Evolutionary conservation across 2,329 filamentous ascomycete genomes (phyloP).

Genomic region (Botrytis deweyae): DNA sequence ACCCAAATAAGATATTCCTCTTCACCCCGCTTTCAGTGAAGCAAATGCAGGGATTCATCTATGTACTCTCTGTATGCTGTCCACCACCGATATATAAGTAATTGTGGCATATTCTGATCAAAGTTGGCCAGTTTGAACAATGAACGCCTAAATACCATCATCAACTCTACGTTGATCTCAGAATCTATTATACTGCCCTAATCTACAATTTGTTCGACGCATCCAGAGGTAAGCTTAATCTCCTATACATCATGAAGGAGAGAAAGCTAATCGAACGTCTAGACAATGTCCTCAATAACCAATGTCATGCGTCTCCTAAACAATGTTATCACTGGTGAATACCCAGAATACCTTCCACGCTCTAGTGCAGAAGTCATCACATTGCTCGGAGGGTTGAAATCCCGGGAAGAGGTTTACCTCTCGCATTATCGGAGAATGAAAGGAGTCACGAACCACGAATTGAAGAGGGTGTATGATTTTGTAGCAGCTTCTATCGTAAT

Average conservation of each 20-base stretch:
- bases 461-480: not conserved
- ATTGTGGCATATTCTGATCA: not conserved
- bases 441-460: not conserved
- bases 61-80: not conserved
- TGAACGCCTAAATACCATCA: not conserved
- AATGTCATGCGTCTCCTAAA: not conserved
- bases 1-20: not conserved
- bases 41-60: not conserved
- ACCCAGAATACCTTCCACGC: slow-evolving; percentile 7
- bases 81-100: not conserved
- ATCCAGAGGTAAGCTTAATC: slow-evolving; percentile 1
- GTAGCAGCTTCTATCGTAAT: not conserved
- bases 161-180: not conserved
- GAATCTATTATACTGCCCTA: not conserved
- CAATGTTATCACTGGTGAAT: not conserved
- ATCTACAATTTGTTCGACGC: not conserved
- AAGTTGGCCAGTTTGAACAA: not conserved
- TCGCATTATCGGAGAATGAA: not conserved
- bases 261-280: not conserved
- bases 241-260: not conserved
- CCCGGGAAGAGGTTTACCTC: not conserved
- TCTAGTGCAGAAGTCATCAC: not conserved
- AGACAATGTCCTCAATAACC: slow-evolving; percentile 1
- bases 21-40: not conserved
- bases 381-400: not conserved